phyloP scores from a whole-genome alignment of 192 early-diverging fungal genomes.

The Podila epicladia region DNA sequence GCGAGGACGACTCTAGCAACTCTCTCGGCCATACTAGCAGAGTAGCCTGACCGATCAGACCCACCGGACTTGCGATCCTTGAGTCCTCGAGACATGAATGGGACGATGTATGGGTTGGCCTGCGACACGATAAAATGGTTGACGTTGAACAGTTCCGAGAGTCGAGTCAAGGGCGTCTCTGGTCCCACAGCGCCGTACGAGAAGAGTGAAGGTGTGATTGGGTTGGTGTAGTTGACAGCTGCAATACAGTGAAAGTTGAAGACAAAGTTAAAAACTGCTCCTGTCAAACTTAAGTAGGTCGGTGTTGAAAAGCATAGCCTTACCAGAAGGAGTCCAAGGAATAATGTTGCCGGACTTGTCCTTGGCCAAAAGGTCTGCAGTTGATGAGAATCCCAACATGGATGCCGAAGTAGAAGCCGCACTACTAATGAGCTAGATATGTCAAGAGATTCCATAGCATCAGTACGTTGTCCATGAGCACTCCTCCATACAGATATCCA shows the following conservation, averaged over 20 bases:
- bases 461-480: too few relatives aligned
- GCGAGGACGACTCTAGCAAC: slow-evolving; percentile 59
- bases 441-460: too few relatives aligned
- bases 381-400: slow-evolving; percentile 72
- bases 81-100: slow-evolving; percentile 67
- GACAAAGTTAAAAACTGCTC: not conserved
- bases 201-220: slow-evolving; percentile 38
- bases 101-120: slow-evolving; percentile 75
- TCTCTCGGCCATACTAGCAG: slow-evolving; percentile 49
- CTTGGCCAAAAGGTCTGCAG: slow-evolving; percentile 75
- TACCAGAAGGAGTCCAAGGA: slow-evolving; percentile 70
- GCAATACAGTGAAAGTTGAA: not conserved
- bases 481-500: too few relatives aligned
- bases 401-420: slow-evolving; percentile 82
- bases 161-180: slow-evolving; percentile 70
- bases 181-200: slow-evolving; percentile 49
- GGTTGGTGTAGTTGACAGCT: slow-evolving; percentile 38
- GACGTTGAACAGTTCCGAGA: slow-evolving; percentile 84
- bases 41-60: slow-evolving; percentile 24
- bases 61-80: slow-evolving; percentile 40
- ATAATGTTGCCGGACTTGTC: slow-evolving; percentile 73
- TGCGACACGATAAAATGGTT: slow-evolving; percentile 88
- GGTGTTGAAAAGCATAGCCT: not conserved
- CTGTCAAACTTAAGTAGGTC: not conserved
- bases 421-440: slow-evolving; percentile 72